These are phyloP conservation scores for Lentinus polychrous DNA, from an alignment of 1,284 basidiomycete genomes.

Conservation along the genomic window DNA sequence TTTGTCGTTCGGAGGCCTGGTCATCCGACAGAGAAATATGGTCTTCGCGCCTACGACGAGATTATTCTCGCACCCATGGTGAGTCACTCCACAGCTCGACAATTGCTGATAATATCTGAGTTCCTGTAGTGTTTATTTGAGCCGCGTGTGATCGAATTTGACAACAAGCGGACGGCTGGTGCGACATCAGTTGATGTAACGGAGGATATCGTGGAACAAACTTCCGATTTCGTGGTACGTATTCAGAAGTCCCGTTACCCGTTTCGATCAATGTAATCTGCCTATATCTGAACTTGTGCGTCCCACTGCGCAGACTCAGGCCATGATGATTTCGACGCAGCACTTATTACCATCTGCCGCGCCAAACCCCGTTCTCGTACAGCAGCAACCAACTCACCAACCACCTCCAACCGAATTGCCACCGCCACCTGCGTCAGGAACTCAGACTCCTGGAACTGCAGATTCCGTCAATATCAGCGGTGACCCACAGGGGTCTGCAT, in stretches of 20 bases:
- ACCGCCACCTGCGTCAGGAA: conserved; percentile 14
- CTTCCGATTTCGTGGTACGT: conserved; percentile 56
- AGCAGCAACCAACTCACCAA: conserved; percentile 11
- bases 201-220: conserved; percentile 67
- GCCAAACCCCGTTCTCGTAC: conserved; percentile 11
- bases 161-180: conserved; percentile 58
- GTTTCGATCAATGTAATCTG: conserved; percentile 1
- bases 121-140: conserved; percentile 78
- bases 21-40: conserved; percentile 80
- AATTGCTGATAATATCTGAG: conserved; percentile 1
- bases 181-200: conserved; percentile 50
- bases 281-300: conserved; percentile 6
- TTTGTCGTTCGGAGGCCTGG: conserved; percentile 80
- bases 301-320: conserved; percentile 51
- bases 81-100: conserved; percentile 15
- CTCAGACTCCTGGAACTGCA: conserved; percentile 15
- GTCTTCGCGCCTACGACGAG: conserved; percentile 91
- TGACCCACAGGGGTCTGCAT: no score
- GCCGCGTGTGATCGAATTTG: conserved; percentile 86
- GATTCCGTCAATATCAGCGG: no score
- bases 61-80: conserved; percentile 94
- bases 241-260: conserved; percentile 7
- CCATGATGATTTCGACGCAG: conserved; percentile 82
- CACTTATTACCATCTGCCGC: conserved; percentile 56
- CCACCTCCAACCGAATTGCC: conserved; percentile 15